phyloP scores from a whole-genome alignment of 805 yeast species.

The Yueomyces sinensis region DNA sequence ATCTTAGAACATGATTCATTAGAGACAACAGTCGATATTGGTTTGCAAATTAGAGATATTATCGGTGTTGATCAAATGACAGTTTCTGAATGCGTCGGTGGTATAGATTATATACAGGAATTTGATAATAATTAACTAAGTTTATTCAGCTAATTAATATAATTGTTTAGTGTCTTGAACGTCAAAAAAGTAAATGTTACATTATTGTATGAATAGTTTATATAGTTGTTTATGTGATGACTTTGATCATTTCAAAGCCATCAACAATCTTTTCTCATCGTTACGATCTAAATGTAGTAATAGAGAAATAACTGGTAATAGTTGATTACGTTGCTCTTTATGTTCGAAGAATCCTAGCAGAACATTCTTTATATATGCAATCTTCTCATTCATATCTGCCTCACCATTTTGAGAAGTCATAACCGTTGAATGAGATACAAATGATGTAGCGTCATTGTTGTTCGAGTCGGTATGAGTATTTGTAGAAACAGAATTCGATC shows the following conservation, averaged over 20 bases:
- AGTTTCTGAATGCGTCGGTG: slow-evolving; percentile 66
- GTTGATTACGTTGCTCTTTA: slow-evolving; percentile 75
- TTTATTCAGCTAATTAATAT: no score
- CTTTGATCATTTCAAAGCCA: slow-evolving; percentile 27
- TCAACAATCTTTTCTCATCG: slow-evolving; percentile 63
- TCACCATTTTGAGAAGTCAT: slow-evolving; percentile 2
- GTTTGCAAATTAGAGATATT: slow-evolving; percentile 41
- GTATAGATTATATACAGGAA: slow-evolving; percentile 42
- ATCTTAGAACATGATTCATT: slow-evolving; percentile 82
- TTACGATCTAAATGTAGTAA: slow-evolving; percentile 51
- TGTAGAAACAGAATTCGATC: slow-evolving; percentile 23
- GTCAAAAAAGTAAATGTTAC: background rate
- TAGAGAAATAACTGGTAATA: slow-evolving; percentile 76
- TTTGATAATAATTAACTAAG: no score
- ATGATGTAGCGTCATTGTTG: background rate
- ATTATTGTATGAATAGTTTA: background rate
- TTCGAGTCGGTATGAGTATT: background rate
- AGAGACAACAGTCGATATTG: slow-evolving; percentile 54
- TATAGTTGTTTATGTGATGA: no score
- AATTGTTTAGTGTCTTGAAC: no score
- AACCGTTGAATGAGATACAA: background rate
- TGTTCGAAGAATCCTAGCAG: slow-evolving; percentile 85
- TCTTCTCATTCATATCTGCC: slow-evolving; percentile 29
- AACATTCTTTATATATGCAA: slow-evolving; percentile 79
- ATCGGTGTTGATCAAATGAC: slow-evolving; percentile 54